Conservation (phyloP, 495 filamentous ascomycete genomes). For the Cetradonia linearis region DNA sequence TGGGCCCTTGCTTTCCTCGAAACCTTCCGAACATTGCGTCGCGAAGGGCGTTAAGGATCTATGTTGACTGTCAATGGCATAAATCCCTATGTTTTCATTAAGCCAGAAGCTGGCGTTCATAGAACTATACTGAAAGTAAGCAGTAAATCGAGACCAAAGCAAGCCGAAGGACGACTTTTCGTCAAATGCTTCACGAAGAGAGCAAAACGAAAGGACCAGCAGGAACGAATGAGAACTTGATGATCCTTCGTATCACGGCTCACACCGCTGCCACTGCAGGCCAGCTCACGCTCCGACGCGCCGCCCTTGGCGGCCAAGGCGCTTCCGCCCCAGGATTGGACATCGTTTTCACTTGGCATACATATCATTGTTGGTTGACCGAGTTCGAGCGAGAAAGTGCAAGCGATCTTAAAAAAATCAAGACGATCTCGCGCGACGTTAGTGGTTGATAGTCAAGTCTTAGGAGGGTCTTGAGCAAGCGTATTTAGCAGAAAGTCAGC, state of each 20-base stretch:
- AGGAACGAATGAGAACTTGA: neutral
- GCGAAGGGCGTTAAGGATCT: neutral
- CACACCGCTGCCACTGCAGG: neutral
- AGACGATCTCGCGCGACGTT: neutral
- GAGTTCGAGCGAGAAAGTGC: neutral
- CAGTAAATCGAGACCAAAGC: neutral
- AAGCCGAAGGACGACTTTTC: neutral
- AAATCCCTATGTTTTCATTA: neutral
- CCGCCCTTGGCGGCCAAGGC: conserved; percentile 6
- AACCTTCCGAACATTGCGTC: conserved; percentile 15
- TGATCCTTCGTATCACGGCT: neutral
- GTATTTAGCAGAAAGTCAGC: neutral
- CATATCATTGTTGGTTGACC: neutral
- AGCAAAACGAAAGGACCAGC: neutral
- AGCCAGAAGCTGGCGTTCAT: neutral
- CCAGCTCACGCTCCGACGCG: neutral
- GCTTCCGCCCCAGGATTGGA: neutral
- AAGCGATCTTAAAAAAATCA: neutral
- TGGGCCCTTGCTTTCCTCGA: conserved; percentile 5
- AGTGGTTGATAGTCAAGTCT: neutral
- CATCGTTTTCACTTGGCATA: conserved; percentile 9
- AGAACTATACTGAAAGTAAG: neutral
- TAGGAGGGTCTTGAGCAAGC: neutral
- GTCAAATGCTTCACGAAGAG: neutral
- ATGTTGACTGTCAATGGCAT: neutral